These are phyloP conservation scores for Balansia obtecta DNA, from an alignment of 2,329 filamentous ascomycete species.

Conservation along the genomic window DNA sequence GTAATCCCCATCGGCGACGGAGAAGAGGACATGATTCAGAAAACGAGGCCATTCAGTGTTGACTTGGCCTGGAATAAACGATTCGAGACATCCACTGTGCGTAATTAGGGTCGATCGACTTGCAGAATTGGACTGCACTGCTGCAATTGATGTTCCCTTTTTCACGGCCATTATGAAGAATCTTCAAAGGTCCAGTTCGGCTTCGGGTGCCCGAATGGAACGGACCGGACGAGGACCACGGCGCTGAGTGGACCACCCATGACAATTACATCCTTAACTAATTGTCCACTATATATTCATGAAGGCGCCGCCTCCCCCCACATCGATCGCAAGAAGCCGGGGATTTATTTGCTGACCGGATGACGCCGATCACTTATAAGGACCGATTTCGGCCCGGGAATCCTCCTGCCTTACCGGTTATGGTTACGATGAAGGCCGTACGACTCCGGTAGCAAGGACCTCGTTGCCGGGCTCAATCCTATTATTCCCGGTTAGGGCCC, in stretches of 20 bases:
- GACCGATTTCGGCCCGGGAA: not conserved
- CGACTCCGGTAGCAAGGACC: not conserved
- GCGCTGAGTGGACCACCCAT: not conserved
- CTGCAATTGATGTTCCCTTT: too few relatives aligned
- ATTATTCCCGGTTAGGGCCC: not conserved
- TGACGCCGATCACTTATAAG: not conserved
- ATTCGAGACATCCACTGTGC: too few relatives aligned
- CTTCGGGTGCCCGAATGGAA: not conserved
- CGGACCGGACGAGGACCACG: slow-evolving; percentile 18
- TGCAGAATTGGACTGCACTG: too few relatives aligned
- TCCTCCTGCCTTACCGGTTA: not conserved
- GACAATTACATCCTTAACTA: too few relatives aligned
- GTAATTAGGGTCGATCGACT: too few relatives aligned
- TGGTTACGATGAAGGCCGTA: not conserved
- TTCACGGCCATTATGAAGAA: not conserved
- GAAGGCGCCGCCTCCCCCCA: not conserved
- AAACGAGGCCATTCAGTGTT: not conserved
- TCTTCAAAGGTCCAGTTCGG: not conserved
- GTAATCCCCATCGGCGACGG: not conserved
- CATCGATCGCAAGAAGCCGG: too few relatives aligned
- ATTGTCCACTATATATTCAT: not conserved
- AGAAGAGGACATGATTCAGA: slow-evolving; percentile 7
- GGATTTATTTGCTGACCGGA: not conserved
- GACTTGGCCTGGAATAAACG: too few relatives aligned
- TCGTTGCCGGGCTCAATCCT: not conserved